phyloP scores from a whole-genome alignment of 108 stramenopile species.

The Epithemia pelagica region DNA sequence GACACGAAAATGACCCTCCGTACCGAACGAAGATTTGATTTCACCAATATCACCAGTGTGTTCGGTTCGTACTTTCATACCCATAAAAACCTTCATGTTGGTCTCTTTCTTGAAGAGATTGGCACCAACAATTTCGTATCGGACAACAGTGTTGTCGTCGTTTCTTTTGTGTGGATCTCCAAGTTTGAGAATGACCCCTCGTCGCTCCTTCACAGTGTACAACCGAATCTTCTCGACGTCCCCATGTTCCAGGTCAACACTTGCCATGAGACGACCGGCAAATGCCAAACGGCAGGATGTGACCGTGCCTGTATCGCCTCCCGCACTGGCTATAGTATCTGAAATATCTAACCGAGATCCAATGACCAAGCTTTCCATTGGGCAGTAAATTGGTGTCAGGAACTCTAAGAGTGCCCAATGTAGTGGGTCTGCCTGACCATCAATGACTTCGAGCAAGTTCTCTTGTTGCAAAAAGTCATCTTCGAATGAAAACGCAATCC shows the following conservation, averaged over 20 bases:
- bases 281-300: slow-evolving; percentile 87
- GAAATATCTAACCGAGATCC: slow-evolving; percentile 85
- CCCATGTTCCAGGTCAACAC: slow-evolving; percentile 39
- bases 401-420: slow-evolving; percentile 93
- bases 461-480: slow-evolving; percentile 73
- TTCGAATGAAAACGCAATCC: slow-evolving; percentile 65
- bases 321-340: slow-evolving; percentile 15
- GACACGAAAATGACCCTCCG: slow-evolving; percentile 87
- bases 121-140: slow-evolving; percentile 80
- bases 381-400: slow-evolving; percentile 86
- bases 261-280: slow-evolving; percentile 78
- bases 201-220: slow-evolving; percentile 75
- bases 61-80: slow-evolving; percentile 72
- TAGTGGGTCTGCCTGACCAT: slow-evolving; percentile 37
- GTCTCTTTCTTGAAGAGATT: slow-evolving; percentile 90
- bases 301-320: slow-evolving; percentile 21
- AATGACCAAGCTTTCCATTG: slow-evolving; percentile 79
- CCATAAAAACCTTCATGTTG: slow-evolving; percentile 80
- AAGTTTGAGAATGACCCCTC: slow-evolving; percentile 48
- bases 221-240: slow-evolving; percentile 37
- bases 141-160: slow-evolving; percentile 64
- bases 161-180: slow-evolving; percentile 73
- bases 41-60: slow-evolving; percentile 69
- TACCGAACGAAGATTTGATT: slow-evolving; percentile 82
- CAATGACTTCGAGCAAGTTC: slow-evolving; percentile 58